Base-by-base conservation (phyloP, 495 filamentous ascomycete species). In the Annulohypoxylon maeteangense region DNA sequence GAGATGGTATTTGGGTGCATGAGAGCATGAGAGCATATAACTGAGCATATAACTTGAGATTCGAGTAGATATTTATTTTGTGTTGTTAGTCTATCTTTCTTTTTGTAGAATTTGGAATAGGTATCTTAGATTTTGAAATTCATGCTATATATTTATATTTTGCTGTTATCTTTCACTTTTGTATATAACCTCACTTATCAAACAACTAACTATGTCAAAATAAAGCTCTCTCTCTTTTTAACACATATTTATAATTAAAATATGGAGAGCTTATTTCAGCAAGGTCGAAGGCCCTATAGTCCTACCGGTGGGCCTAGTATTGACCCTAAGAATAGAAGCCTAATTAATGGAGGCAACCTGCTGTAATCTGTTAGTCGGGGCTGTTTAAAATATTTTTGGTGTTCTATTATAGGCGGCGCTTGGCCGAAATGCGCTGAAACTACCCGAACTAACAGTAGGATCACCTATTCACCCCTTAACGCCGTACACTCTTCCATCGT, bases 11-110 rank as follows among this genome's bases (percentile, higher is more conserved):
- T 18, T 51, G 7, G 12, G 32, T 11, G 32, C n/a, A 51, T 40
- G 36, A 40, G 36, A 40, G 10, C 36, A 40, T 40, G n/a, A 38
- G 18, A n/a, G 36, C 8, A 18, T 47, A 12, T 54, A 20, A n/a
- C n/a, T n/a, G n/a, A n/a, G n/a, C n/a, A n/a, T n/a, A n/a, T n/a
- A 34, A 29, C 27, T 16, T 31, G 38, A 11, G 16, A 16, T 45
- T 55, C 40, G 18, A 32, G 32, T 61, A 27, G 16, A 50, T 57
- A 56, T 57, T 45, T 55, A 10, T 8, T 42, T 57, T 18, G 14
- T 40, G 20, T 40, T 57, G 14, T 18, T 56, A 12, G 8, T 36
- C 22, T 27, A 20, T 22, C 5, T 34, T 57, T 20, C 25, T 57
- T 57, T 31, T 22, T 57, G 36, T 57, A 25, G 54, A 40, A 11